Base-by-base conservation (phyloP, 2,329 filamentous ascomycete species). In the Colletotrichum sansevieriae region DNA sequence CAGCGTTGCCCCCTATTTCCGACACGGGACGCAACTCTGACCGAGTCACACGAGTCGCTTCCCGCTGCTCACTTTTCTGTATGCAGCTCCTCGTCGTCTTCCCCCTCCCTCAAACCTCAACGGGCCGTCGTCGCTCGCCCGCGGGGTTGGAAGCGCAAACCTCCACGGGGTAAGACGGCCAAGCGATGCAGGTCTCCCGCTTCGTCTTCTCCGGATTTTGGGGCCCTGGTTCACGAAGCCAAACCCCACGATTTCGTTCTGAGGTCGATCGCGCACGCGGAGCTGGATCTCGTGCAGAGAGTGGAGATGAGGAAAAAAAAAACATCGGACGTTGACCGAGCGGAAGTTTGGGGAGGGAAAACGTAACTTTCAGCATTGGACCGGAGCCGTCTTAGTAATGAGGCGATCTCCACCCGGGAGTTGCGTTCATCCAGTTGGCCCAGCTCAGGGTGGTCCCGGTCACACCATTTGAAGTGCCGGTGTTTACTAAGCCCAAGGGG, bases 241-340 rank as follows among this genome's bases (percentile, higher is more conserved):
- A 33, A 60, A 65, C 65, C 65, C 65, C 62, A 60, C 65, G 65
- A 68, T 68, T 68, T 15, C 41, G 65, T 65, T 60, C 60, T 25
- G 39, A n/a, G 62, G 65, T 37, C 55, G 65, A 65, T 68, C 49
- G 55, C 47, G 35, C 18, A 18, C 55, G 65, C 39, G 61, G 37
- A 60, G 55, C 46, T 49, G 35, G 54, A 44, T 65, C 62, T 60
- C 41, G 41, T 68, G 62, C 52, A 65, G 65, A 22, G 54, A 46
- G 37, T 33, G 62, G 65, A 33, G 54, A 33, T 20, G 15, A 29
- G 29, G 2, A 9, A 9, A 29, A 29, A 29, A 43, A 56, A 63
- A 41, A 56, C 43, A 55, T 65, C 65, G 65, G 65, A 68, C 65
- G 65, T 68, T 68, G 65, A 60, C 65, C 65, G 65, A 68, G 25